These are phyloP conservation scores for Veloboletus limbatus DNA, from an alignment of 1,284 basidiomycete species.

Conservation along the genomic window DNA sequence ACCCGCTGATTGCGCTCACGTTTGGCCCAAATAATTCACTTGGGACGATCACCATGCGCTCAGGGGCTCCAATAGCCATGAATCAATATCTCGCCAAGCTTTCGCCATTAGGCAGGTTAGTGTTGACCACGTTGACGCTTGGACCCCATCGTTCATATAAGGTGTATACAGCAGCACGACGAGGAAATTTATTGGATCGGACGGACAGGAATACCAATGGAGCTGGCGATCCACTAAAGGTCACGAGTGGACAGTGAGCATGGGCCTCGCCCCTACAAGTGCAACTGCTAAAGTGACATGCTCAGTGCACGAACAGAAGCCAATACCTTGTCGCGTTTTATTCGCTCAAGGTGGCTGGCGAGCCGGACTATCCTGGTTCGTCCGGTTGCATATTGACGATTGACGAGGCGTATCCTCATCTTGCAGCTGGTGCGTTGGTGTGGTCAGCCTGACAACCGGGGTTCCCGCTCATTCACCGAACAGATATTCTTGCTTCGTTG, in stretches of 20 bases:
- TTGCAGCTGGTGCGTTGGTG: constrained; percentile 46
- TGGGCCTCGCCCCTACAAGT: not conserved
- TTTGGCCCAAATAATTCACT: constrained; percentile 50
- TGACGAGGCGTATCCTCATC: constrained; percentile 55
- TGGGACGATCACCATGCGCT: constrained; percentile 48
- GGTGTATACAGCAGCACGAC: constrained; percentile 37
- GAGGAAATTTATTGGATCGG: constrained; percentile 54
- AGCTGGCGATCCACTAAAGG: constrained; percentile 43
- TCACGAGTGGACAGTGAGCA: constrained; percentile 60
- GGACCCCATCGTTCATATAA: constrained; percentile 2
- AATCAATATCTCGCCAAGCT: constrained; percentile 47
- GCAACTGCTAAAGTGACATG: constrained; percentile 1
- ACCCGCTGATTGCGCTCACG: constrained; percentile 46
- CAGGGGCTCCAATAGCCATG: constrained; percentile 44
- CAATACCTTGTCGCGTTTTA: constrained; percentile 58
- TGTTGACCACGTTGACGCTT: constrained; percentile 5
- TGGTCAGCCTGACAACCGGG: constrained; percentile 3
- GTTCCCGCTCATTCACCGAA: constrained; percentile 6
- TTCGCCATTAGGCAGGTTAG: constrained; percentile 42
- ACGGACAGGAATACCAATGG: constrained; percentile 61
- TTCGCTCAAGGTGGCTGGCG: constrained; percentile 51
- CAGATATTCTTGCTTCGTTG: constrained; percentile 59
- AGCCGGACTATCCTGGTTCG: constrained; percentile 51
- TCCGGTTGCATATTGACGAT: constrained; percentile 61
- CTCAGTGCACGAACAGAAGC: constrained; percentile 51